phyloP scores from a whole-genome alignment of 768 basidiomycete species.

The Russula olivacea region DNA sequence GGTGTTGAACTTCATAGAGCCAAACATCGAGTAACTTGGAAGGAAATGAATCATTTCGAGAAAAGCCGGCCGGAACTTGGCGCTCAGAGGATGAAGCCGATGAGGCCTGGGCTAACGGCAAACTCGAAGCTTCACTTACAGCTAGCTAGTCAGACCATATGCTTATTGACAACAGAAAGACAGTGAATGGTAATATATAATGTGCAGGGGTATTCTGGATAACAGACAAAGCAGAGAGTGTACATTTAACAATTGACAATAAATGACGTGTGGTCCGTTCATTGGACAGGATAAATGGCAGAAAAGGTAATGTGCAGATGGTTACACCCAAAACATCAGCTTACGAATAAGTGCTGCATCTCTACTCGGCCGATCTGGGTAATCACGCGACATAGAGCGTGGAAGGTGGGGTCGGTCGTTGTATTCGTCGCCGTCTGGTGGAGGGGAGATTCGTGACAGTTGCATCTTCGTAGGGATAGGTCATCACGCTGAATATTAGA shows the following conservation, averaged over 20 bases:
- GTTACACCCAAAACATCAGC: slow-evolving; percentile 30
- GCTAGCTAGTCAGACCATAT: neutral
- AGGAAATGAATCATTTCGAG: neutral
- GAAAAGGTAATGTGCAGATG: neutral
- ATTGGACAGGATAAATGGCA: slow-evolving; percentile 8
- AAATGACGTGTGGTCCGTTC: slow-evolving; percentile 7
- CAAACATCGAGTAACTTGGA: neutral
- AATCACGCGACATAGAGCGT: slow-evolving; percentile 27
- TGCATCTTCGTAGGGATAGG: slow-evolving; percentile 47
- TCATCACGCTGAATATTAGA: neutral
- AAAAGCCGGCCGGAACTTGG: slow-evolving; percentile 1
- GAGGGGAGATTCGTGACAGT: slow-evolving; percentile 53
- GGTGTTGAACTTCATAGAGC: neutral
- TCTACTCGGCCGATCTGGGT: slow-evolving; percentile 24
- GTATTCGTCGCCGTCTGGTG: slow-evolving; percentile 39
- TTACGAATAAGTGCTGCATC: slow-evolving; percentile 31
- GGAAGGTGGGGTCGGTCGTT: slow-evolving; percentile 30
- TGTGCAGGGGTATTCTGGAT: slow-evolving; percentile 19
- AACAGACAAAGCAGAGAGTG: slow-evolving; percentile 1
- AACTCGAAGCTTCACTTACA: neutral
- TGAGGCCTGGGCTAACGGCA: no score
- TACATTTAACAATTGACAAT: slow-evolving; percentile 12
- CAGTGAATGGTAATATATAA: neutral
- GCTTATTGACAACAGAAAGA: neutral
- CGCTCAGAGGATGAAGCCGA: neutral